These are phyloP conservation scores for Bondarzewia mesenterica DNA, from an alignment of 1,284 basidiomycete species.

Conservation along the genomic window DNA sequence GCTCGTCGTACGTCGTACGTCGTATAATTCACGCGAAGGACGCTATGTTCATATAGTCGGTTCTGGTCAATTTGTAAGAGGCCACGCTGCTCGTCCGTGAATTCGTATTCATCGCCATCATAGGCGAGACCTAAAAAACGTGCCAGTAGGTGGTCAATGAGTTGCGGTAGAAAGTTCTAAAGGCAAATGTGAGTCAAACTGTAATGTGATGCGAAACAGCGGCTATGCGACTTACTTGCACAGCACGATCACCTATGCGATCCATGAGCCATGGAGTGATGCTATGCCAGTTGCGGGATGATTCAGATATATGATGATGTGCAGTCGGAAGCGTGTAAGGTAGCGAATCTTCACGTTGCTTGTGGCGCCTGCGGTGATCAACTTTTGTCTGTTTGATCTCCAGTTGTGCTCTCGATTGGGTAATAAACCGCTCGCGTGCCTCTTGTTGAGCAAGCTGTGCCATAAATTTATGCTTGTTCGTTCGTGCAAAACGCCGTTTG, in stretches of 20 bases:
- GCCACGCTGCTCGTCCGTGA: not conserved
- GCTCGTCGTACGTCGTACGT: constrained; percentile 30
- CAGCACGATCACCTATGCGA: not conserved
- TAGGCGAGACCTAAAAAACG: not conserved
- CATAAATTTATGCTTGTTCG: not conserved
- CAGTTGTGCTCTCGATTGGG: not conserved
- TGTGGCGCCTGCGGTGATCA: not conserved
- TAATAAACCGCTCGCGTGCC: not conserved
- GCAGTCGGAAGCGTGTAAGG: not conserved
- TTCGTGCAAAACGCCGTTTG: not conserved
- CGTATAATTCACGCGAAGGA: constrained; percentile 32
- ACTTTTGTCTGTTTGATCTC: not conserved
- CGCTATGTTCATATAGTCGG: constrained; percentile 23
- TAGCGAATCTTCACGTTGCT: not conserved
- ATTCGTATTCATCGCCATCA: not conserved
- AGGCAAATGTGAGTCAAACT: not conserved
- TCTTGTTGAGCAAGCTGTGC: not conserved
- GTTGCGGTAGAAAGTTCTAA: not conserved
- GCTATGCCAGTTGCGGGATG: not conserved
- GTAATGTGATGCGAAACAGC: not conserved
- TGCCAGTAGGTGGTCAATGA: not conserved
- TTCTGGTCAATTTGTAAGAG: constrained; percentile 19
- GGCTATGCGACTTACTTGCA: not conserved
- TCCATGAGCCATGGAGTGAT: not conserved
- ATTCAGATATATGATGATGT: not conserved